Evolutionary conservation across 257 asterid genomes (phyloP).

Genomic region (Lycium ferocissimum): DNA sequence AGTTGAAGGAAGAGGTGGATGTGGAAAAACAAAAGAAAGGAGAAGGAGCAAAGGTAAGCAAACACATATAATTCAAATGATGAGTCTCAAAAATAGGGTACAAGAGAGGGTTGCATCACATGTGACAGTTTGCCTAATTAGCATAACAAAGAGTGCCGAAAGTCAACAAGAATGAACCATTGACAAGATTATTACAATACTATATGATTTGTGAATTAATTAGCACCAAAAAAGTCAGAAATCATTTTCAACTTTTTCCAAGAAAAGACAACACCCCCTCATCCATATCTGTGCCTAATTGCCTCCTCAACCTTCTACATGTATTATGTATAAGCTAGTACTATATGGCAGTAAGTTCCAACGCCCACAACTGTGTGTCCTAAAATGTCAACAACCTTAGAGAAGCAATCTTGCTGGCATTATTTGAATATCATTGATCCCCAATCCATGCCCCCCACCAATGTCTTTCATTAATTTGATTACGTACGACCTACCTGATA

Average conservation of each 20-base stretch:
- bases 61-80: slow-evolving; percentile 16
- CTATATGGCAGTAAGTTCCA: neutral
- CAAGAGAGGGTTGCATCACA: slow-evolving; percentile 25
- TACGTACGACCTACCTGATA: neutral
- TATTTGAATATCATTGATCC: neutral
- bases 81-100: neutral
- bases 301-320: slow-evolving; percentile 5
- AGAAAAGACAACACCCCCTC: slow-evolving; percentile 38
- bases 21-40: neutral
- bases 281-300: slow-evolving; percentile 27
- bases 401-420: slow-evolving; percentile 44
- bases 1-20: neutral
- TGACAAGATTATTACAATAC: slow-evolving; percentile 30
- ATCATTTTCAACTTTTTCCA: slow-evolving; percentile 42
- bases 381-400: slow-evolving; percentile 50
- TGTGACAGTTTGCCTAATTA: slow-evolving; percentile 39
- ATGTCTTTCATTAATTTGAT: neutral
- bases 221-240: slow-evolving; percentile 38
- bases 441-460: neutral
- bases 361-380: slow-evolving; percentile 39
- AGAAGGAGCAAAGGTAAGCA: neutral
- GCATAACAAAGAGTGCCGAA: slow-evolving; percentile 34
- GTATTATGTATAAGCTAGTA: no score
- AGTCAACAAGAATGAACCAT: slow-evolving; percentile 50
- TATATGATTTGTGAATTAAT: slow-evolving; percentile 27